A percentile compares a stretch with the other conserved stretches of the same genome.
These are phyloP conservation scores for Colletotrichum sp. DNA, from an alignment of 2,329 filamentous ascomycete species.

Conservation along the genomic window DNA sequence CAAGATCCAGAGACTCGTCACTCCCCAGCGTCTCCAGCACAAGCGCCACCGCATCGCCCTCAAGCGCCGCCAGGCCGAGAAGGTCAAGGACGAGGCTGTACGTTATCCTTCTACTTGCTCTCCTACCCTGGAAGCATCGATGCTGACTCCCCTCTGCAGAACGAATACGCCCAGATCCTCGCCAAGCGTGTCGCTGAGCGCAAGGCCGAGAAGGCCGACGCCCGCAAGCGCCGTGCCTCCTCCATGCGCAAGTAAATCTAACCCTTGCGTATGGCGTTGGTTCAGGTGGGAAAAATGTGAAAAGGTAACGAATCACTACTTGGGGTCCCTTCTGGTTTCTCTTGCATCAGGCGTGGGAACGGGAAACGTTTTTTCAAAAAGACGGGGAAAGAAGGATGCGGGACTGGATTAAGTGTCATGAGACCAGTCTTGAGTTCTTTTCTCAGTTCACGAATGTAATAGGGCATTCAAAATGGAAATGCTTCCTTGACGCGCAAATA, in stretches of 20 bases:
- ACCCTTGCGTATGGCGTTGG: constrained; percentile 18
- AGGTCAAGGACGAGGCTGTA: constrained; percentile 99
- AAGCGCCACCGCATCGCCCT: constrained; percentile 98
- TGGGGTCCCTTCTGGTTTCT: constrained; percentile 41
- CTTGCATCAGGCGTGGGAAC: constrained; percentile 45
- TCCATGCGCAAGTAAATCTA: constrained; percentile 85
- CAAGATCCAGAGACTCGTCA: constrained; percentile 99
- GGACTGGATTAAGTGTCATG: not conserved
- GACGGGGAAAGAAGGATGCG: not conserved
- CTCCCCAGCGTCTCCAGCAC: constrained; percentile 99
- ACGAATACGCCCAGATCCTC: constrained; percentile 95
- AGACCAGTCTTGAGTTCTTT: constrained; percentile 5
- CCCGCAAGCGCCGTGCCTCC: constrained; percentile 95
- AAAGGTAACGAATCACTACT: constrained; percentile 21
- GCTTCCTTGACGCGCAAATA: constrained; percentile 30
- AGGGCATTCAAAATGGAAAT: constrained; percentile 39
- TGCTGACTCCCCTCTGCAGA: constrained; percentile 61
- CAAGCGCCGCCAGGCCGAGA: constrained; percentile 97
- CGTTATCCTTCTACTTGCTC: constrained; percentile 41
- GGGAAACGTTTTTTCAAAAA: constrained; percentile 30
- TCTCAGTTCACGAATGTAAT: constrained; percentile 37
- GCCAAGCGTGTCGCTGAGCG: constrained; percentile 97
- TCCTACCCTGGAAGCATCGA: not conserved
- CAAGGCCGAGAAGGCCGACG: constrained; percentile 91
- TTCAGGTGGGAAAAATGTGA: constrained; percentile 29